Evolutionary conservation across 2,329 filamentous ascomycete genomes (phyloP).

Genomic region (Venturia aucupariae): DNA sequence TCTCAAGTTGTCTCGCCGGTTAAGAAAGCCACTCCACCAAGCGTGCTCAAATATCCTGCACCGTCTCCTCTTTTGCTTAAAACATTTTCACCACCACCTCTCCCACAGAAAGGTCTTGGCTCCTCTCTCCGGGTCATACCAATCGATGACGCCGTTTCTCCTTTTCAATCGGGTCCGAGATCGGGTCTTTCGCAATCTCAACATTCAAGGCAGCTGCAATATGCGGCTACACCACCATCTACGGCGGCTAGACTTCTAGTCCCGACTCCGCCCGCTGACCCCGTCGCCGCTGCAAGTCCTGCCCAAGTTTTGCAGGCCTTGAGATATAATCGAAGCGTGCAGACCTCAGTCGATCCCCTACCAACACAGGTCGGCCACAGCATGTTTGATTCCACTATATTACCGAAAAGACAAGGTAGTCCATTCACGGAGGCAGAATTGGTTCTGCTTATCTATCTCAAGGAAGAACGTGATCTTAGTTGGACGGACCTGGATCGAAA

Average conservation of each 20-base stretch:
- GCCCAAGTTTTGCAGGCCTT: background rate
- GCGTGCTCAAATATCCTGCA: background rate
- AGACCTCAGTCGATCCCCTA: background rate
- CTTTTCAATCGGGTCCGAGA: background rate
- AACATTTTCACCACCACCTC: background rate
- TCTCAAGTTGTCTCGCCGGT: background rate
- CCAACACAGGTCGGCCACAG: background rate
- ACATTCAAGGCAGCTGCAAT: background rate
- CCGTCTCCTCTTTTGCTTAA: background rate
- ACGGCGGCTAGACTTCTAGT: background rate
- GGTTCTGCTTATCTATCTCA: conserved; percentile 9
- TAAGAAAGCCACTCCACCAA: background rate
- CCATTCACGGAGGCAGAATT: conserved; percentile 11
- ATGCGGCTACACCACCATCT: background rate
- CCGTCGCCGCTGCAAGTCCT: background rate
- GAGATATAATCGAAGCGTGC: background rate
- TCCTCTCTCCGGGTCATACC: background rate
- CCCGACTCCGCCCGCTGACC: background rate
- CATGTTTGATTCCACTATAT: background rate
- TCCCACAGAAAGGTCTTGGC: background rate
- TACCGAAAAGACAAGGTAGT: background rate
- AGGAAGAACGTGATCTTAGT: background rate
- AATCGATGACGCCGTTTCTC: background rate
- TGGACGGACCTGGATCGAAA: conserved; percentile 7
- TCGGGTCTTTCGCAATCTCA: background rate